phyloP scores from a whole-genome alignment of 176 grass and related monocot genomes.

The Elaeis guineensis region DNA sequence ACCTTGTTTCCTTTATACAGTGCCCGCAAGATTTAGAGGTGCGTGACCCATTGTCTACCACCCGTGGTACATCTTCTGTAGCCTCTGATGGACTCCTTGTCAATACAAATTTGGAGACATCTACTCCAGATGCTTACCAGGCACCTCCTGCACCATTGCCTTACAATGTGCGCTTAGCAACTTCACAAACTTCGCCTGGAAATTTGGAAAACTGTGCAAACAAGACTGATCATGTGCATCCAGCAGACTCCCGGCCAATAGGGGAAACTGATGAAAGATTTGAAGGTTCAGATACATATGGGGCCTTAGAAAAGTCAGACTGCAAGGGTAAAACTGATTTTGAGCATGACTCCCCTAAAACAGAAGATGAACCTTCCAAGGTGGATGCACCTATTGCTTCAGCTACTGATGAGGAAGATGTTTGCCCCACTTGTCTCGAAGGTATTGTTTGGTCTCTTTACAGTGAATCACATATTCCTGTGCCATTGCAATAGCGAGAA shows the following conservation, averaged over 20 bases:
- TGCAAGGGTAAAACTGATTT: conserved; percentile 48
- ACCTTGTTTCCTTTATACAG: conserved; percentile 22
- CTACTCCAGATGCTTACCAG: conserved; percentile 69
- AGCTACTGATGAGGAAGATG: conserved; percentile 73
- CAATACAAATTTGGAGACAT: conserved; percentile 64
- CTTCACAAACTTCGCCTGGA: conserved; percentile 21
- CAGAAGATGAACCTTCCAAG: conserved; percentile 39
- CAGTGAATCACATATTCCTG: too few relatives aligned
- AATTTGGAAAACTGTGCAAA: conserved; percentile 35
- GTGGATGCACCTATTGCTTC: conserved; percentile 17
- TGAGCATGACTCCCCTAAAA: conserved; percentile 41
- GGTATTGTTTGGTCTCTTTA: conserved; percentile 29
- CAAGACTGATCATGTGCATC: conserved; percentile 4
- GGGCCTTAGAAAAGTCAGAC: conserved; percentile 44
- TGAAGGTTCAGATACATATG: conserved; percentile 26
- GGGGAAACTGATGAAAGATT: conserved; percentile 10
- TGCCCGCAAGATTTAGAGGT: conserved; percentile 60
- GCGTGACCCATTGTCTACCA: conserved; percentile 58
- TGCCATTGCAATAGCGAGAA: too few relatives aligned
- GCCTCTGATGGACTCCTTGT: conserved; percentile 47
- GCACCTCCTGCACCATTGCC: conserved; percentile 80
- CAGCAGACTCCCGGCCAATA: conserved; percentile 3
- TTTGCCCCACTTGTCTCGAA: conserved; percentile 97
- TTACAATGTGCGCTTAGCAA: conserved; percentile 56
- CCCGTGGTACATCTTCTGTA: conserved; percentile 46